phyloP scores from a whole-genome alignment of 768 basidiomycete species.

The Crucibulum laeve region DNA sequence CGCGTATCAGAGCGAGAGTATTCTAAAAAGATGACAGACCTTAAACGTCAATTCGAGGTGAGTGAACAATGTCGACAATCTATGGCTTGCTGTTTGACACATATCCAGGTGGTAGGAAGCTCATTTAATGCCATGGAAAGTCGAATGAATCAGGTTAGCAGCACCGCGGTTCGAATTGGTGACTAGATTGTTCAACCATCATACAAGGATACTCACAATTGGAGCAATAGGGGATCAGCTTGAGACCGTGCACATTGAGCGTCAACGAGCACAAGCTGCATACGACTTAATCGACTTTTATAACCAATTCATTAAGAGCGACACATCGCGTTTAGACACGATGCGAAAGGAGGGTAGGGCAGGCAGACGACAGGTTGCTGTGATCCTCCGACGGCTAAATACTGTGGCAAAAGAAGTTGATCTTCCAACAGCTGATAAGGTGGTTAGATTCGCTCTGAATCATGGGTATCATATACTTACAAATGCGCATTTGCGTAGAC shows the following conservation, averaged over 20 bases:
- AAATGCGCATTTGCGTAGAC: constrained; percentile 51
- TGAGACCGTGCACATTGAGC: constrained; percentile 88
- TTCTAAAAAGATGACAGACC: constrained; percentile 88
- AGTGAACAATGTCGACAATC: constrained; percentile 15
- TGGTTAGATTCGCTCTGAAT: constrained; percentile 31
- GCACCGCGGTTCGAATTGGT: constrained; percentile 94
- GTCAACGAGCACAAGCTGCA: constrained; percentile 91
- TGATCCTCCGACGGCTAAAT: constrained; percentile 78
- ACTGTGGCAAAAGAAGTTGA: constrained; percentile 94
- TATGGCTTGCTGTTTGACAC: constrained; percentile 1
- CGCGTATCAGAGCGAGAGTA: constrained; percentile 88
- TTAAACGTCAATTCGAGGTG: constrained; percentile 93
- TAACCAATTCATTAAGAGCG: constrained; percentile 83
- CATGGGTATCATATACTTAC: no score
- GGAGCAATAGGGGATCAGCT: constrained; percentile 97
- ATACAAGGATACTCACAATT: no score
- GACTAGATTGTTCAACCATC: no score
- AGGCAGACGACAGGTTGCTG: constrained; percentile 84
- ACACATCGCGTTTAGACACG: constrained; percentile 68
- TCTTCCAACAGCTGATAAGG: constrained; percentile 76
- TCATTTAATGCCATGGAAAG: constrained; percentile 89
- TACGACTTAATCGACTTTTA: constrained; percentile 93
- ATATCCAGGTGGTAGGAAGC: constrained; percentile 70
- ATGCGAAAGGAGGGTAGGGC: constrained; percentile 86
- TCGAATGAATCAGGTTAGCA: constrained; percentile 89